A percentile compares a stretch with the other conserved stretches of the same genome.
These are phyloP conservation scores for Yarrowia osloensis DNA, from an alignment of 805 yeast species.

Conservation along the genomic window DNA sequence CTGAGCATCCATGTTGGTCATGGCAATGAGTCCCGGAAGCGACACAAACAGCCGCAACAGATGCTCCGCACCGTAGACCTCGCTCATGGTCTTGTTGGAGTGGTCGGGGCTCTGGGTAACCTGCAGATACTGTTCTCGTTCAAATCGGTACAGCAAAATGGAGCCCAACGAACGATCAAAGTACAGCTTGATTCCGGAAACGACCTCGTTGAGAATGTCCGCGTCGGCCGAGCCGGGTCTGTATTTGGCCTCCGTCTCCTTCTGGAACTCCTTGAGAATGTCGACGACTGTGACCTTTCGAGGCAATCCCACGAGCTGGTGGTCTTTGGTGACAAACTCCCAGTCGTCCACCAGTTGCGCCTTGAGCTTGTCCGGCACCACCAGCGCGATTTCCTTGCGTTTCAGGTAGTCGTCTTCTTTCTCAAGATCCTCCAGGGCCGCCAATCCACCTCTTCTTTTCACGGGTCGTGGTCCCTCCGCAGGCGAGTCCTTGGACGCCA, in stretches of 20 bases:
- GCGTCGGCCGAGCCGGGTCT: conserved; percentile 44
- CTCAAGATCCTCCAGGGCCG: conserved; percentile 41
- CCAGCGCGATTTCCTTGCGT: conserved; percentile 54
- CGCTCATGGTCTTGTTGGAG: conserved; percentile 46
- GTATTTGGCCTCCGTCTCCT: conserved; percentile 39
- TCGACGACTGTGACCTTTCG: conserved; percentile 53
- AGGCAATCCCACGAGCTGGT: conserved; percentile 69
- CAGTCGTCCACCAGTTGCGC: conserved; percentile 83
- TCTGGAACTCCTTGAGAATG: conserved; percentile 56
- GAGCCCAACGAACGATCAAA: conserved; percentile 74
- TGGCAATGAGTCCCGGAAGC: conserved; percentile 79
- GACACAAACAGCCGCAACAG: conserved; percentile 72
- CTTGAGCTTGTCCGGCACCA: conserved; percentile 68
- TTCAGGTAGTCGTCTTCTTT: conserved; percentile 43
- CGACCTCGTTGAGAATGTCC: conserved; percentile 65
- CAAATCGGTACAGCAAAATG: conserved; percentile 70
- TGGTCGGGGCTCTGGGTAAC: conserved; percentile 43
- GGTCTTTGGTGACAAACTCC: conserved; percentile 85
- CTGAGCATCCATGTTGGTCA: conserved; percentile 78
- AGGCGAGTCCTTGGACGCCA: conserved; percentile 26
- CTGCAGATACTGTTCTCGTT: conserved; percentile 69
- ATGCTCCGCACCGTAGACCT: conserved; percentile 80
- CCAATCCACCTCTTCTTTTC: conserved; percentile 38
- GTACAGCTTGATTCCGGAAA: conserved; percentile 67
- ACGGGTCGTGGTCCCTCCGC: conserved; percentile 13